phyloP scores from a whole-genome alignment of 345 rosid species.

The Nephelium lappaceum region DNA sequence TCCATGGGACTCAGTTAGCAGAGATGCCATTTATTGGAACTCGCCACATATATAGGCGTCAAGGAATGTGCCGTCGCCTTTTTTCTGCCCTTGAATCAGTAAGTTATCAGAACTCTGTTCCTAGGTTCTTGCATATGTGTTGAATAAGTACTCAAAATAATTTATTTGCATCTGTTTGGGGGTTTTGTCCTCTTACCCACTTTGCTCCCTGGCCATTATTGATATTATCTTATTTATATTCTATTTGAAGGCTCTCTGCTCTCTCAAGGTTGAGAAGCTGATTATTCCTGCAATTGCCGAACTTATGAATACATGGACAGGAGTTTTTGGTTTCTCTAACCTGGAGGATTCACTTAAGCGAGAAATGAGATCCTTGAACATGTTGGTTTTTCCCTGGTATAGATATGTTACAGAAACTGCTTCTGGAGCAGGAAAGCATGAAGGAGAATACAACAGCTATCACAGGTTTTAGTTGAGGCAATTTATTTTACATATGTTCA shows the following conservation, averaged over 20 bases:
- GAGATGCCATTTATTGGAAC: constrained; percentile 98
- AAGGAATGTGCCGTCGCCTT: constrained; percentile 92
- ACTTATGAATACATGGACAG: constrained; percentile 74
- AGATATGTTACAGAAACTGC: constrained; percentile 74
- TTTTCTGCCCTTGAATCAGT: constrained; percentile 72
- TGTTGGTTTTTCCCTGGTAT: constrained; percentile 80
- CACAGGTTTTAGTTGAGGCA: constrained; percentile 33
- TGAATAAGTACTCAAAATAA: constrained; percentile 5
- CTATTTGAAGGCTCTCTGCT: constrained; percentile 55
- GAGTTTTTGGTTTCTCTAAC: constrained; percentile 68
- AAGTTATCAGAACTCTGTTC: constrained; percentile 25
- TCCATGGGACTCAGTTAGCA: constrained; percentile 75
- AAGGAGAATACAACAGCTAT: constrained; percentile 25
- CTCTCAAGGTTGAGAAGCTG: constrained; percentile 67
- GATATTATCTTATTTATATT: constrained; percentile 14
- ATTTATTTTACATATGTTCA: neutral
- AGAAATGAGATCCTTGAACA: constrained; percentile 61
- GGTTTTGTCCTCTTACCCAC: neutral
- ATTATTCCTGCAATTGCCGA: constrained; percentile 84
- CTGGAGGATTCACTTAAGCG: constrained; percentile 53
- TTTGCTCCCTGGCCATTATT: neutral
- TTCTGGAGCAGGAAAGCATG: constrained; percentile 41
- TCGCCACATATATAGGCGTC: constrained; percentile 78
- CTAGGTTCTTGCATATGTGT: constrained; percentile 19
- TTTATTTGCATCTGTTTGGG: neutral